Evolutionary conservation across 2,329 filamentous ascomycete species (phyloP), one percentile per base, ranked within the genome.

Genomic region (Dactylonectria estremocensis): DNA sequence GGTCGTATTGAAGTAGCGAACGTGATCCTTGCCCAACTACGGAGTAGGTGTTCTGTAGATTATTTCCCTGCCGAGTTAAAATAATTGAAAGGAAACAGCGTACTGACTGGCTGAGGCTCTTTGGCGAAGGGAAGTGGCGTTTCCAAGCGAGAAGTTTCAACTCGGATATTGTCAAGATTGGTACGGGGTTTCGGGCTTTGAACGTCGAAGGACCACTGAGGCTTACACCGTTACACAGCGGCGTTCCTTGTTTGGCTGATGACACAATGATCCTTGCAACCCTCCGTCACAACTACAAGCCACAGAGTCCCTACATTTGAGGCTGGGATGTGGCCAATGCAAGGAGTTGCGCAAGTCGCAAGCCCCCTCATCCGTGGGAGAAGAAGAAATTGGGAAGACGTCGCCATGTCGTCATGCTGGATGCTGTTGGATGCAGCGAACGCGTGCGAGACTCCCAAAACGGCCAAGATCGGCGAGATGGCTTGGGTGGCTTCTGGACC

Each of bases 331-430:
- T n/a, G 35, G 48, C 45, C 62, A 69, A 69, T 66, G 40, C 43
- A 45, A 46, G 40, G 40, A 48, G 35, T 61, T 37, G 46, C 55
- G 64, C 55, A 58, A 66, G 61, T 62, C 45, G 24, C 54, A 66
- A 64, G 22, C 13, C 53, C 61, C 57, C 43, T 61, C 65, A 55
- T 59, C 33, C 64, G 58, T 49, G 55, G 60, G 63, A 70, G 31
- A 58, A 28, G 11, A 63, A 60, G 46, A 55, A 31, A 65, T 48
- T 53, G n/a, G 59, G 58, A 52, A 20, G 35, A 64, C 69, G 70
- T 73, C 69, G 71, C 62, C 45, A 73, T 76, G 63, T 68, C 73
- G 73, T 76, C 73, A 75, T 74, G 54, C 24, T 63, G 52, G 28
- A 59, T 64, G 62, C 64, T 64, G 62, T 66, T 64, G 53, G 49